Evolutionary conservation across 2,329 filamentous ascomycete species (phyloP).

Genomic region (Penicillium sp.): DNA sequence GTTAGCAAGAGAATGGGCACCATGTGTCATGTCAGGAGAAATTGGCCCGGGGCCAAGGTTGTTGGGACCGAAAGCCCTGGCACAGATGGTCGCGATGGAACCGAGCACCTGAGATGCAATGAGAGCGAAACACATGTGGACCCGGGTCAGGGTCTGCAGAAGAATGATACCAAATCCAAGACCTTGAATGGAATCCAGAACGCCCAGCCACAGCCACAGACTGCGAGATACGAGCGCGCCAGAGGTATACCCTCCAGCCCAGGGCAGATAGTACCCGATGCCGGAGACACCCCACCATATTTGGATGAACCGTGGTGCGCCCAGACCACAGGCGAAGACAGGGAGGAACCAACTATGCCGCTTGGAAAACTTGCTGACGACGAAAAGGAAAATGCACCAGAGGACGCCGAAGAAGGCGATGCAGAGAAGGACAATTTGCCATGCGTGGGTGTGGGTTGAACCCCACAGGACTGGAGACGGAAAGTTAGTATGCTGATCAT

Average conservation of each 20-base stretch:
- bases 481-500: not conserved
- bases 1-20: conserved; percentile 46
- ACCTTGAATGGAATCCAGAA: conserved; percentile 64
- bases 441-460: conserved; percentile 54
- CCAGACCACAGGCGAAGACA: conserved; percentile 65
- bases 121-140: conserved; percentile 63
- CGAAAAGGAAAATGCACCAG: conserved; percentile 50
- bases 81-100: conserved; percentile 61
- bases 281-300: conserved; percentile 64
- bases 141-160: conserved; percentile 62
- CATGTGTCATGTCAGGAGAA: conserved; percentile 60
- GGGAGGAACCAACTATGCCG: conserved; percentile 66
- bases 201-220: conserved; percentile 67
- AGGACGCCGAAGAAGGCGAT: conserved; percentile 53
- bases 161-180: conserved; percentile 68
- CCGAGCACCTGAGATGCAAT: conserved; percentile 62
- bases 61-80: conserved; percentile 60
- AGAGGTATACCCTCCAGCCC: conserved; percentile 52
- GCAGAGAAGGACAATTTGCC: conserved; percentile 56
- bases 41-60: conserved; percentile 59
- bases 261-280: conserved; percentile 62
- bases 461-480: conserved; percentile 52
- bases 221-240: conserved; percentile 57
- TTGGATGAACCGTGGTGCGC: conserved; percentile 64
- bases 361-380: conserved; percentile 58